These are phyloP conservation scores for Clarireedia sp. DNA, from an alignment of 2,329 filamentous ascomycete species.

Conservation along the genomic window DNA sequence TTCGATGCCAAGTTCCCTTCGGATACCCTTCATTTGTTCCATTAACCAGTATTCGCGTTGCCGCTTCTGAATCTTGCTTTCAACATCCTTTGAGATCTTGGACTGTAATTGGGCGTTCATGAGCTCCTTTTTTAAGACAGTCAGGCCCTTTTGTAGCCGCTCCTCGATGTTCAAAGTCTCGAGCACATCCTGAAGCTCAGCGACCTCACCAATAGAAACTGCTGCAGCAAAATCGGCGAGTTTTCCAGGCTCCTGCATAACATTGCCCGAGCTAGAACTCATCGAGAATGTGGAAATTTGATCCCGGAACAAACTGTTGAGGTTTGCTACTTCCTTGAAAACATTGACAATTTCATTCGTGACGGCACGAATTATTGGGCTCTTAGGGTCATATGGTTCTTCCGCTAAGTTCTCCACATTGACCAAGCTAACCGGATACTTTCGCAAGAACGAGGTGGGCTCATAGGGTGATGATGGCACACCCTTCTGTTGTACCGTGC, in stretches of 20 bases:
- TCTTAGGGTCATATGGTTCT: conserved; percentile 84
- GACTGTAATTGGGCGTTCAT: conserved; percentile 97
- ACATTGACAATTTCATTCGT: conserved; percentile 98
- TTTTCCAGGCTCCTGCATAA: conserved; percentile 90
- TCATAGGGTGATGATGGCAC: conserved; percentile 54
- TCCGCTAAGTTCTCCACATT: conserved; percentile 91
- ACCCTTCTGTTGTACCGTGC: conserved; percentile 50
- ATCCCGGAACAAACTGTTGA: conserved; percentile 93
- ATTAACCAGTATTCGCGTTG: conserved; percentile 98
- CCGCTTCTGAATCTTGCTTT: conserved; percentile 93
- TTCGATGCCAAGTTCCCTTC: conserved; percentile 89
- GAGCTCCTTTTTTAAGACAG: conserved; percentile 93
- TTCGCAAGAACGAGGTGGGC: conserved; percentile 82
- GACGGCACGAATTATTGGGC: conserved; percentile 78
- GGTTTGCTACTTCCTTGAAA: conserved; percentile 90
- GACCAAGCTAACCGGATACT: conserved; percentile 86
- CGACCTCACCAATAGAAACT: conserved; percentile 86
- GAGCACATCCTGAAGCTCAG: conserved; percentile 86
- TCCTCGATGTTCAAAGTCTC: conserved; percentile 86
- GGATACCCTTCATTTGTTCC: conserved; percentile 99
- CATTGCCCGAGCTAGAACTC: conserved; percentile 88
- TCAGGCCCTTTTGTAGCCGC: conserved; percentile 80
- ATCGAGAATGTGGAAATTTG: conserved; percentile 97
- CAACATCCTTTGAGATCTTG: conserved; percentile 96
- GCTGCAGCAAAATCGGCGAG: conserved; percentile 95